Percentiles rank a stretch among this genome's conserved stretches.
Evolutionary conservation across 805 yeast species (phyloP).

Genomic region (Kuraishia floccosa): DNA sequence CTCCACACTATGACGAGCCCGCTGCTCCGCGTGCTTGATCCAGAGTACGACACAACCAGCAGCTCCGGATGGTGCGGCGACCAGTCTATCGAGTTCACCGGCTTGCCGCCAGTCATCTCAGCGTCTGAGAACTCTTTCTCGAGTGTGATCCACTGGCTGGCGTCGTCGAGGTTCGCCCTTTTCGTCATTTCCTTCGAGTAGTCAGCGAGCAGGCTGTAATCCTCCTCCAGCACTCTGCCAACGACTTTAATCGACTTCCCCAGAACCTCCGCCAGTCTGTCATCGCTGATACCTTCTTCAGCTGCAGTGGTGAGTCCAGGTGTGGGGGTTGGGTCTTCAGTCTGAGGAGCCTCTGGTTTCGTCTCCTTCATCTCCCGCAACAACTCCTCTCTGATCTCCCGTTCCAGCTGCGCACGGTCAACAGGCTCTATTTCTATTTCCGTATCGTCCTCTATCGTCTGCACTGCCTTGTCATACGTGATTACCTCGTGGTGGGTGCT

Average conservation of each 20-base stretch:
- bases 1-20: constrained; percentile 18
- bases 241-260: constrained; percentile 12
- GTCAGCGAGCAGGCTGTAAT: constrained; percentile 12
- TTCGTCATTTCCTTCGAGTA: constrained; percentile 4
- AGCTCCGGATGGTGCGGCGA: constrained; percentile 18
- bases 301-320: not conserved
- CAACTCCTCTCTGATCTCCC: constrained; percentile 5
- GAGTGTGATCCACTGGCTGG: no score
- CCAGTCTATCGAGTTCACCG: constrained; percentile 15
- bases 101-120: constrained; percentile 4
- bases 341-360: no score
- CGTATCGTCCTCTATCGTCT: constrained; percentile 7
- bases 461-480: constrained; percentile 10
- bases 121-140: constrained; percentile 4
- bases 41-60: constrained; percentile 12
- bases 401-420: constrained; percentile 1
- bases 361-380: constrained; percentile 6
- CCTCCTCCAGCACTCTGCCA: constrained; percentile 14
- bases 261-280: constrained; percentile 4
- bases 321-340: no score
- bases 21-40: not conserved
- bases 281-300: constrained; percentile 1
- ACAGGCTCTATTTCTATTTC: constrained; percentile 3
- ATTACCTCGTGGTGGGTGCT: not conserved
- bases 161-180: no score